Evolutionary conservation across 805 yeast species (phyloP).

Genomic region (Myxozyma mucilagina): DNA sequence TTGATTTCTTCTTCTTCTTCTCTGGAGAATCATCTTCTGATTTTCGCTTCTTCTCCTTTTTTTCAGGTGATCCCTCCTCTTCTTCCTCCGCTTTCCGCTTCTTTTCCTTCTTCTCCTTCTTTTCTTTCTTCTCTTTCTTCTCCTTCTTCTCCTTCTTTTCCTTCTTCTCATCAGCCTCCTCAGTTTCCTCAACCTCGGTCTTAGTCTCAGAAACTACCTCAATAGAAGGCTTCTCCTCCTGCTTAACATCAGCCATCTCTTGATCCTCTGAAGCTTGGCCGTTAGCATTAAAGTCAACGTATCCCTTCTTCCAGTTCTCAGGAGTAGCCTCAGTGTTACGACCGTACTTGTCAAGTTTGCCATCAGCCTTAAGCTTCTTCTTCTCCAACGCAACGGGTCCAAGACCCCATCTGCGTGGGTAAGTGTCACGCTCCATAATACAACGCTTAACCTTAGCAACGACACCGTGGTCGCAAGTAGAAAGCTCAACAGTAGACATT

Average conservation of each 20-base stretch:
- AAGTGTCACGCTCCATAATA: conserved; percentile 98
- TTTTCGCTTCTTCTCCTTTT: conserved; percentile 68
- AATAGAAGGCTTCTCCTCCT: conserved; percentile 65
- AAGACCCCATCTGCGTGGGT: conserved; percentile 99
- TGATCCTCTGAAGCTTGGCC: conserved; percentile 47
- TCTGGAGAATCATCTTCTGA: conserved; percentile 46
- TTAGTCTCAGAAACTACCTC: conserved; percentile 32
- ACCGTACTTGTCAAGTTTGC: conserved; percentile 95
- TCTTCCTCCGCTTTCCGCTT: conserved; percentile 21
- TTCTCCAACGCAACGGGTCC: conserved; percentile 99
- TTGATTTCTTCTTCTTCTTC: conserved; percentile 59
- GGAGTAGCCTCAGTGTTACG: conserved; percentile 94
- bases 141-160: conserved; percentile 29
- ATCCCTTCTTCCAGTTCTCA: conserved; percentile 82
- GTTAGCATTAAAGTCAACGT: conserved; percentile 59
- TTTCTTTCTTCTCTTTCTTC: conserved; percentile 25
- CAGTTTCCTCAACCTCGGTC: conserved; percentile 14
- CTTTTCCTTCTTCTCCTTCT: conserved; percentile 22
- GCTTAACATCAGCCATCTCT: conserved; percentile 46
- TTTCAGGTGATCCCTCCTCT: conserved; percentile 43
- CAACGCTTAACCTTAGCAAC: conserved; percentile 99
- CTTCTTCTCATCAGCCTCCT: conserved; percentile 25
- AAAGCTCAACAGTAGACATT: conserved; percentile 96
- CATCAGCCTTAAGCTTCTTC: conserved; percentile 96
- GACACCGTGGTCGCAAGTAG: conserved; percentile 96